Evolutionary conservation across 2,329 filamentous ascomycete species (phyloP).

Genomic region (Talaromyces islandicus): DNA sequence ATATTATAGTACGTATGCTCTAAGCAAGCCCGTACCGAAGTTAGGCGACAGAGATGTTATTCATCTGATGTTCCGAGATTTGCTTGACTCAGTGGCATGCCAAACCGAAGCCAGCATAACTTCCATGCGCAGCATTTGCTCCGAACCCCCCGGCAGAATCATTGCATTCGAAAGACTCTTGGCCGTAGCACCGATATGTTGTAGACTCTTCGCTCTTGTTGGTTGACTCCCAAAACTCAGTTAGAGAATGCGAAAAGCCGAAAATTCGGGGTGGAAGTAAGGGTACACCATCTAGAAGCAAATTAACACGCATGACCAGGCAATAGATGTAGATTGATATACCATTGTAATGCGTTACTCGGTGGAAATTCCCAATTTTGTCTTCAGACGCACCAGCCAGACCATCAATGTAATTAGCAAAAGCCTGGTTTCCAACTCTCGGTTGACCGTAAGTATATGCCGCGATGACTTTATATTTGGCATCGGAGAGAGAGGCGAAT

Average conservation of each 20-base stretch:
- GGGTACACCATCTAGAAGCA: not conserved
- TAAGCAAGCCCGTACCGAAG: not conserved
- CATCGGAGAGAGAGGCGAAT: not conserved
- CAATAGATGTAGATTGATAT: not conserved
- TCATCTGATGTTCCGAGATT: not conserved
- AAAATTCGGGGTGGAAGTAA: not conserved
- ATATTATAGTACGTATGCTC: not conserved
- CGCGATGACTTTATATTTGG: not conserved
- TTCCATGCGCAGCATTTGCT: not conserved
- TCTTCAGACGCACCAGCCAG: not conserved
- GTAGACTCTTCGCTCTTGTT: not conserved
- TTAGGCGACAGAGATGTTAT: not conserved
- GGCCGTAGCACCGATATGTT: not conserved
- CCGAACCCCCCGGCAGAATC: not conserved
- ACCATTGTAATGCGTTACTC: not conserved
- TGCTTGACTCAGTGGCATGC: not conserved
- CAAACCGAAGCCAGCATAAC: not conserved
- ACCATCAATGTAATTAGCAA: not conserved
- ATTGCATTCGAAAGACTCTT: not conserved
- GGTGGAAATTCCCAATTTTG: not conserved
- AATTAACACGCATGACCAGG: not conserved
- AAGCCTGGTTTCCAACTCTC: not conserved
- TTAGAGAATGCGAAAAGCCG: not conserved
- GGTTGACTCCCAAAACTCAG: not conserved
- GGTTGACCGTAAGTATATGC: not conserved